Base-by-base conservation (phyloP, 306 rosid species). In the Medicago arabica region DNA sequence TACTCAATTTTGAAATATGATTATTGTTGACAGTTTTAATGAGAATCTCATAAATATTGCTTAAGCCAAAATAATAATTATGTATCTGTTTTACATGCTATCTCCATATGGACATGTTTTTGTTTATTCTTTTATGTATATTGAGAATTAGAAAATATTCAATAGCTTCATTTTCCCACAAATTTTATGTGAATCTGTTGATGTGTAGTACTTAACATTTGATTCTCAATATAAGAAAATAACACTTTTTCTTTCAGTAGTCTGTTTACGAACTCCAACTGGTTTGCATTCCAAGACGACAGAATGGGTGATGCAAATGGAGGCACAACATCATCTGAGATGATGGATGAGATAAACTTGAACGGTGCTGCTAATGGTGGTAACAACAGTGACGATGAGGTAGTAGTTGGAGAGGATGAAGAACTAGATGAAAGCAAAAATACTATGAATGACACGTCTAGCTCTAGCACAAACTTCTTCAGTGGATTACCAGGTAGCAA, bases 201-300 rank as follows among this genome's bases (percentile, higher is more conserved):
- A 31, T 21, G 71, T 69, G 17, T 65, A 14, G 62, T 21, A 44
- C 41, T 46, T 10, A 18, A 31, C 54, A 77, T 81, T 64, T n/a
- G n/a, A n/a, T n/a, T n/a, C n/a, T n/a, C n/a, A n/a, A n/a, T n/a
- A n/a, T n/a, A n/a, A n/a, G n/a, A n/a, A 28, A 28, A 47, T 76
- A 44, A 54, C 64, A 15, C 7, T n/a, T n/a, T 53, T 73, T 47
- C 19, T 13, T 84, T 86, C 93, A 89, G 99, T 85, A 95, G 91
- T 69, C 87, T 95, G 67, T 95, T 92, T 81, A 95, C 97, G 9
- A 92, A 95, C 79, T 95, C 98, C 83, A 92, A 92, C 87, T 95
- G 99, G 99, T 95, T 95, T 78, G 93, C 97, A 0, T 95, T 90
- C 90, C 96, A 95, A 95, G 97, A 90, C 38, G 97, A 89, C 64